These are phyloP conservation scores for Dryadomyces quercivorus DNA, from an alignment of 2,329 filamentous ascomycete genomes.

Conservation along the genomic window DNA sequence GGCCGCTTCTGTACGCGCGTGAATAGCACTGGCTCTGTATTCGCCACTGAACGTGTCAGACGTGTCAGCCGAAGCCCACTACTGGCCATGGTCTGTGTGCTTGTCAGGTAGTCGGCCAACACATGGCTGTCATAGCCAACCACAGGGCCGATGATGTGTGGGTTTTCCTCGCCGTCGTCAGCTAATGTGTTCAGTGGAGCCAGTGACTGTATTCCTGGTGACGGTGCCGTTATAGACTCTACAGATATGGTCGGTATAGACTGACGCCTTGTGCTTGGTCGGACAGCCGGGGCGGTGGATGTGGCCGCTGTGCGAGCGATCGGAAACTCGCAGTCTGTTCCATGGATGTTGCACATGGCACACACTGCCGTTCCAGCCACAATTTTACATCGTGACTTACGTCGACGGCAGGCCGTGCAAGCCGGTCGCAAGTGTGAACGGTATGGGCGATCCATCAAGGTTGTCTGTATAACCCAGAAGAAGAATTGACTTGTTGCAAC, in stretches of 20 bases:
- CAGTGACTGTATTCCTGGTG: neutral
- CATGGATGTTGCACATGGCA: slow-evolving; percentile 44
- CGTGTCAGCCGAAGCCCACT: neutral
- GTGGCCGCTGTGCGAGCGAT: neutral
- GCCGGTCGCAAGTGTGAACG: slow-evolving; percentile 49
- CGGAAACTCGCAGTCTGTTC: slow-evolving; percentile 32
- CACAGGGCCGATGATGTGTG: slow-evolving; percentile 4
- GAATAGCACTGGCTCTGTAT: neutral
- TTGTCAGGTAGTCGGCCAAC: slow-evolving; percentile 4
- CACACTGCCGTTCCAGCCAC: slow-evolving; percentile 40
- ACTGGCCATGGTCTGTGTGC: neutral
- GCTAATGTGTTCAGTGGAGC: neutral
- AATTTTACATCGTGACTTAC: slow-evolving; percentile 50
- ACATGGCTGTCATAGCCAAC: neutral
- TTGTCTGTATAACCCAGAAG: neutral
- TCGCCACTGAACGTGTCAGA: neutral
- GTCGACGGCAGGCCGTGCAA: slow-evolving; percentile 45
- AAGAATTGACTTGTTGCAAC: neutral
- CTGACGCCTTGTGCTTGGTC: neutral
- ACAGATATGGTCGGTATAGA: neutral
- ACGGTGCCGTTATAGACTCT: neutral
- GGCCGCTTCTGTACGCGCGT: slow-evolving; percentile 1
- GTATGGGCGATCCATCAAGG: slow-evolving; percentile 32
- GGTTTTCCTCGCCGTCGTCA: slow-evolving; percentile 1
- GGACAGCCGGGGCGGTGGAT: neutral